phyloP scores from a whole-genome alignment of 176 grass and related monocot genomes.

The Miscanthus lutarioriparius region DNA sequence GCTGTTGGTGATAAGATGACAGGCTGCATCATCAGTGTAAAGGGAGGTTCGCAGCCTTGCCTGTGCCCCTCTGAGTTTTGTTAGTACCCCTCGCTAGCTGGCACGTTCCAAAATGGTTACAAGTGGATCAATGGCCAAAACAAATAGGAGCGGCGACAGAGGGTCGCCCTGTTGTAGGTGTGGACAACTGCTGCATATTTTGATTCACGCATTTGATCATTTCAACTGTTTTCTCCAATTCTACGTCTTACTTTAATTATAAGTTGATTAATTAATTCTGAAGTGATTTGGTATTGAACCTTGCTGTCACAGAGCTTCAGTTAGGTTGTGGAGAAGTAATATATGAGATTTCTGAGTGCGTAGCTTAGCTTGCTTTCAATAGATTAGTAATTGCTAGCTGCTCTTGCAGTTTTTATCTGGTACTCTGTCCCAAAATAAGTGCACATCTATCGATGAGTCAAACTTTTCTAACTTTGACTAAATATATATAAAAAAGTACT shows the following conservation, averaged over 20 bases:
- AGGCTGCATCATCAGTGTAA: neutral
- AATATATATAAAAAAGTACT: too few species aligned
- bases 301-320: neutral
- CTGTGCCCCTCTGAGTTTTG: neutral
- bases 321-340: slow-evolving; percentile 20
- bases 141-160: neutral
- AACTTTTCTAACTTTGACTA: too few species aligned
- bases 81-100: neutral
- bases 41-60: neutral
- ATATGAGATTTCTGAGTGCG: neutral
- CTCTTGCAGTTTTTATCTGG: neutral
- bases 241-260: neutral
- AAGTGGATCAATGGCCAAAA: neutral
- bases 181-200: neutral
- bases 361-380: slow-evolving; percentile 15
- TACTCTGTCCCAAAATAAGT: too few species aligned
- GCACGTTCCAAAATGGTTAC: neutral
- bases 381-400: neutral
- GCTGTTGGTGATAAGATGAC: neutral
- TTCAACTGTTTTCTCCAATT: neutral
- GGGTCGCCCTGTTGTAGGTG: neutral
- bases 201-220: neutral
- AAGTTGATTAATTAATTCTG: neutral
- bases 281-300: neutral
- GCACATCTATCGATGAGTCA: too few species aligned